Percentiles rank a stretch among this genome's conserved stretches.
Evolutionary conservation across 306 rosid genomes (phyloP).

Genomic region (Vigna reflexopilosa): DNA sequence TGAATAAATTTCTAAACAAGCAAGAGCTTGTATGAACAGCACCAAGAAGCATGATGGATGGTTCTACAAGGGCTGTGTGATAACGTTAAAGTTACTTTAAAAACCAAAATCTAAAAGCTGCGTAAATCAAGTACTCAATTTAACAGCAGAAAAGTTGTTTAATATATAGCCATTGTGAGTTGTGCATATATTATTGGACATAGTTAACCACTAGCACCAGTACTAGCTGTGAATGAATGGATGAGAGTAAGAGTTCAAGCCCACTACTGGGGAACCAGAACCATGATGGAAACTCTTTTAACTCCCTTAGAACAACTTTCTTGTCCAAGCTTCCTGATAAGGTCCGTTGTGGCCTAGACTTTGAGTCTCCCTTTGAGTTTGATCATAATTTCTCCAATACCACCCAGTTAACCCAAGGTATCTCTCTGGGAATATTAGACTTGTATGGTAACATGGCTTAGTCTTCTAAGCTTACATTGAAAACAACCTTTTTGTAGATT

Average conservation of each 20-base stretch:
- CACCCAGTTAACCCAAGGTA: slow-evolving; percentile 53
- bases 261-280: slow-evolving; percentile 33
- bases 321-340: slow-evolving; percentile 58
- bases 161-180: background rate
- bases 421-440: background rate
- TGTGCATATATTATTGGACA: background rate
- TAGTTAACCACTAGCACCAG: no score
- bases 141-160: background rate
- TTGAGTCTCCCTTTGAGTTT: slow-evolving; percentile 50
- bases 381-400: slow-evolving; percentile 43
- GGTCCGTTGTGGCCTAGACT: slow-evolving; percentile 50
- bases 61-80: background rate
- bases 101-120: background rate
- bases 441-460: background rate
- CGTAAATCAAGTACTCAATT: slow-evolving; percentile 4
- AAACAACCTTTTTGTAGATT: background rate
- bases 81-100: slow-evolving; percentile 1
- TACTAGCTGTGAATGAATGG: slow-evolving; percentile 27
- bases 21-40: background rate
- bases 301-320: slow-evolving; percentile 46
- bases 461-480: background rate
- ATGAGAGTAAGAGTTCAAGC: background rate
- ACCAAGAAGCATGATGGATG: background rate
- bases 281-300: slow-evolving; percentile 19
- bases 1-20: background rate